These are phyloP conservation scores for Rehmannia glutinosa DNA, from an alignment of 257 asterid species.

Conservation along the genomic window DNA sequence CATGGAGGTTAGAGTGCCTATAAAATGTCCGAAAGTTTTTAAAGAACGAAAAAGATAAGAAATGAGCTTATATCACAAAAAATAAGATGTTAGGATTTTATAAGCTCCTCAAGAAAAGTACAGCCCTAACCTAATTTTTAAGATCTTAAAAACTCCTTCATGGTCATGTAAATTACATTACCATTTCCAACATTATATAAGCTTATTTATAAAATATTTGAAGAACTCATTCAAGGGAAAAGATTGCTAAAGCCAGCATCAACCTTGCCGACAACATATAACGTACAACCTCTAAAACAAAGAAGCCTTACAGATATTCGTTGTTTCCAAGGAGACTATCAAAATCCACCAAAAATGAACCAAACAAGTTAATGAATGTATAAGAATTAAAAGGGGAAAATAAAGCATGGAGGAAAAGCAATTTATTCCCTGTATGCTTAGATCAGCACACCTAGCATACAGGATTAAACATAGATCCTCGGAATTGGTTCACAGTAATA, in stretches of 20 bases:
- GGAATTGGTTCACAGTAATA: neutral
- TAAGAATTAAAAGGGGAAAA: neutral
- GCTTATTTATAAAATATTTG: neutral
- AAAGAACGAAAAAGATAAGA: too few species aligned
- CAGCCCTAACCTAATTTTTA: too few species aligned
- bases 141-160: neutral
- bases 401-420: neutral
- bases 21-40: neutral
- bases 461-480: neutral
- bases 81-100: neutral
- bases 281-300: slow-evolving; percentile 1
- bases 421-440: neutral
- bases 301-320: neutral
- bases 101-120: neutral
- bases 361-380: neutral
- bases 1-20: neutral
- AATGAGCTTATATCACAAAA: neutral
- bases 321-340: neutral
- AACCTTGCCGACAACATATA: neutral
- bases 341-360: neutral
- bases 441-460: neutral
- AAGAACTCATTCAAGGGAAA: neutral
- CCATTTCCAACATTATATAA: neutral
- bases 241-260: neutral
- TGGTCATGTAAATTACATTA: neutral